Base-by-base conservation (phyloP, 768 basidiomycete species). In the Hebeloma cylindrosporum region DNA sequence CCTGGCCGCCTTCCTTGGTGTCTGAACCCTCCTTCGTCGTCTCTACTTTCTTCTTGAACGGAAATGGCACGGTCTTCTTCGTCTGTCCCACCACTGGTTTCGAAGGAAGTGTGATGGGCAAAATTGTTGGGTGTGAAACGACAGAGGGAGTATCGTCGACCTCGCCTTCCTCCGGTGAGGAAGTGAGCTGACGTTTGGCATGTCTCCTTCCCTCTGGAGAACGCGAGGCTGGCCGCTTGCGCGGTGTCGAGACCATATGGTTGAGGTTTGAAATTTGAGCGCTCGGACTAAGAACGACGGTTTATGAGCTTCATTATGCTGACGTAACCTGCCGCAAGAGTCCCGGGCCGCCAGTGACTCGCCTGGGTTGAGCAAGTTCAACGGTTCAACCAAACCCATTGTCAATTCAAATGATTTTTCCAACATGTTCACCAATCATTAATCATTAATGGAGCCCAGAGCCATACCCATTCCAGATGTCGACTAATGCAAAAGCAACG, bases 91-190 rank as follows among this genome's bases (percentile, higher is more conserved):
- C 16, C 54, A 54, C 56, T 36, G 71, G 63, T 53, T 73, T 70
- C 0, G 64, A 51, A n/a, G 70, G 69, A 36, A 65, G 53, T 17
- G 60, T 56, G 28, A 66, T 54, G 39, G 60, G 56, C 26, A 61
- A 50, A 38, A 62, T 61, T 39, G 51, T 40, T 29, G 59, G 59
- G 27, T 59, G 46, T 28, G 60, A 46, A 32, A 51, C 40, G 31
- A 55, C 47, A 40, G 60, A 45, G 25, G 56, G 34, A 33, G 56
- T 48, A 53, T 89, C 87, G 65, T 88, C 86, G 37, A 91, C 68
- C 56, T 91, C 88, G 48, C 88, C 88, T 60, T 91, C 88, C 63
- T 91, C 88, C 38, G 87, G 87, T 1, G 86, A 81, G 7, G 83
- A 83, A 2, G 82, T 74, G 7, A 72, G 70, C 14, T 60, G 68